phyloP scores from a whole-genome alignment of 768 basidiomycete species.

The Hypholoma sublateritium region DNA sequence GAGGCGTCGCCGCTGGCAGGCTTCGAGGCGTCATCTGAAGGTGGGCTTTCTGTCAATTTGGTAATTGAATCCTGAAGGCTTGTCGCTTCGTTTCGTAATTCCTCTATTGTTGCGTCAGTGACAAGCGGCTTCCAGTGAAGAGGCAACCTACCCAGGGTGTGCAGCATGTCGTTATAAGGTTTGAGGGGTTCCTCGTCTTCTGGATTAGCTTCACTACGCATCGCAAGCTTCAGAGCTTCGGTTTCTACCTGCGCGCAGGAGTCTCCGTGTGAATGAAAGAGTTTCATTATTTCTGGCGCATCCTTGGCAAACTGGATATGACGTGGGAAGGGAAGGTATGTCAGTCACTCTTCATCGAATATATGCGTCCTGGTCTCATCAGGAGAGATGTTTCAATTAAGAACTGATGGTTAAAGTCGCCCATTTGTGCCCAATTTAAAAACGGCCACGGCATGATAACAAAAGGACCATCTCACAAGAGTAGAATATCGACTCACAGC shows the following conservation, averaged over 20 bases:
- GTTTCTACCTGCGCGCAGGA: constrained; percentile 39
- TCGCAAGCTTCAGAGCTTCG: constrained; percentile 44
- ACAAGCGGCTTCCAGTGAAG: not conserved
- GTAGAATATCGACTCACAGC: constrained; percentile 25
- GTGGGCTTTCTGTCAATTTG: constrained; percentile 16
- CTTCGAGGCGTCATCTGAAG: constrained; percentile 2
- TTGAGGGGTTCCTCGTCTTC: constrained; percentile 41
- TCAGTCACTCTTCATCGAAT: too few species aligned
- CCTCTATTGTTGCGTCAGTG: constrained; percentile 18
- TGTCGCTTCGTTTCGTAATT: constrained; percentile 26
- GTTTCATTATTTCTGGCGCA: constrained; percentile 49
- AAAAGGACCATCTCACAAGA: not conserved
- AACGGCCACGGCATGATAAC: not conserved
- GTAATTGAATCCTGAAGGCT: constrained; percentile 25
- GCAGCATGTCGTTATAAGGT: constrained; percentile 42
- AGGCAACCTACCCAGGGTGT: constrained; percentile 36
- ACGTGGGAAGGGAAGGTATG: not conserved
- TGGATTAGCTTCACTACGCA: constrained; percentile 20
- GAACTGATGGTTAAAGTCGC: too few species aligned
- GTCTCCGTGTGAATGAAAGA: constrained; percentile 47
- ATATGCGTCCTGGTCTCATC: too few species aligned
- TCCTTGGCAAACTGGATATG: constrained; percentile 36
- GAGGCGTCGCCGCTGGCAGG: constrained; percentile 11
- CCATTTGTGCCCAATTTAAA: not conserved
- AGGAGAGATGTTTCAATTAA: too few species aligned